Base-by-base conservation (phyloP, 2,329 filamentous ascomycete species). In the Colletotrichum limetticola region DNA sequence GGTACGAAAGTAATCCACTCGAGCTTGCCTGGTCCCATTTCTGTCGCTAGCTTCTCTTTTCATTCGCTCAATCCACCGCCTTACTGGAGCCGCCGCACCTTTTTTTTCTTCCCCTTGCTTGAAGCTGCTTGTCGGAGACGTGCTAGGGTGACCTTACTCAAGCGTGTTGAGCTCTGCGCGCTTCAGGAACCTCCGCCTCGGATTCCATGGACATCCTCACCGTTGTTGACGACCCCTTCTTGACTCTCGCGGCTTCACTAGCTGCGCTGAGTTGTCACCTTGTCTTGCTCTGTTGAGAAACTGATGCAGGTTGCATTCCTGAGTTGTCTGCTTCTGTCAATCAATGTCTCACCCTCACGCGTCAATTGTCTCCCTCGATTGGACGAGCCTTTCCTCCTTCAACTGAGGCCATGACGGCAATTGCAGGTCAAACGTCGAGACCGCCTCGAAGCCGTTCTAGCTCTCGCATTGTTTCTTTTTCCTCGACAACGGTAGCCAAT, bases 331-430 rank as follows among this genome's bases (percentile, higher is more conserved):
- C 42, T 42, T n/a, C 26, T 8, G 62, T 42, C 57, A 68, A 58
- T 24, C 65, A 64, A 58, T 72, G 66, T 72, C 59, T 72, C 46
- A 69, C 53, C 9, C 32, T 52, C 65, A 72, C 58, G 53, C 69
- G 53, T 7, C 46, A 22, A 57, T 2, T 58, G 52, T 37, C 30
- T 62, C 49, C 66, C 68, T 68, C 64, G 22, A 62, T 58, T 71
- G 68, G 52, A 63, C 24, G 49, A n/a, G 32, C 19, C 19, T 42
- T 30, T 26, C 57, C 46, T 60, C 64, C 35, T 68, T 30, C 57
- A 62, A 37, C 46, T 30, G 19, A 56, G 46, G 24, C 46, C 12
- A 68, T n/a, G 63, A 53, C 9, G 26, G 16, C 19, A 52, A 32
- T 52, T 53, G 28, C 26, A 52, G n/a, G 6, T 35, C 30, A 35